Evolutionary conservation across 495 filamentous ascomycete genomes (phyloP), one percentile per base, ranked within the genome.

Genomic region (Penicillium cinerascens): DNA sequence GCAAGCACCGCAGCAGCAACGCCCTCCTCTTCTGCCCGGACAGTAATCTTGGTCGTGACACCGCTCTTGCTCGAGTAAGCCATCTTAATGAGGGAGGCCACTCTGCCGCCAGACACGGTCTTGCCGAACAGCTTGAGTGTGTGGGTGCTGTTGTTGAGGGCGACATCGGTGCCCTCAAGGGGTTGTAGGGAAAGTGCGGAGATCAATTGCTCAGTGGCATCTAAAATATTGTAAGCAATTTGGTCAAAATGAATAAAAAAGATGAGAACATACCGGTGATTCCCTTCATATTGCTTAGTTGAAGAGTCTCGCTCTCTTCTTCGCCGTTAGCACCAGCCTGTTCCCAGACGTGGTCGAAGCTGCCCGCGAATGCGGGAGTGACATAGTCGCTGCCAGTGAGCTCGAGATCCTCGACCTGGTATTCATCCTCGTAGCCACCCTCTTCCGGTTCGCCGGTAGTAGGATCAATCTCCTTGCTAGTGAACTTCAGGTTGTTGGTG

Each of bases 311-410:
- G 50, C 87, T 87, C 6, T 88, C 87, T 62, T 96, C 91, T 49
- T 96, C 91, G 26, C 90, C 90, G 42, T 88, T 78, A 5, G 89
- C 89, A 42, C 88, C 88, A 17, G 93, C 86, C 68, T 95, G 89
- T 68, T 95, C 89, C 93, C 93, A 98, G n/a, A 97, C 79, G 65
- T 96, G 90, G 52, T 89, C 89, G 71, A 97, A 98, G 76, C 88
- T 95, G 65, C 91, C 87, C 1, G 92, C 91, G 62, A 95, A 97
- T 3, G 90, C 83, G 11, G 95, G 95, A 47, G 93, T 82, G 45
- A 97, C 81, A 69, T 97, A 97, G 67, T 98, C 95, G 59, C 88
- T 91, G 52, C 92, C 92, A 26, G 80, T 80, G 45, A 98, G 80
- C 43, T 97, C 95, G 49, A 98, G 82, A 63, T 97, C 92, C 51